Evolutionary conservation across 1,139 yeast species (phyloP).

Genomic region (Hansenula anomala): DNA sequence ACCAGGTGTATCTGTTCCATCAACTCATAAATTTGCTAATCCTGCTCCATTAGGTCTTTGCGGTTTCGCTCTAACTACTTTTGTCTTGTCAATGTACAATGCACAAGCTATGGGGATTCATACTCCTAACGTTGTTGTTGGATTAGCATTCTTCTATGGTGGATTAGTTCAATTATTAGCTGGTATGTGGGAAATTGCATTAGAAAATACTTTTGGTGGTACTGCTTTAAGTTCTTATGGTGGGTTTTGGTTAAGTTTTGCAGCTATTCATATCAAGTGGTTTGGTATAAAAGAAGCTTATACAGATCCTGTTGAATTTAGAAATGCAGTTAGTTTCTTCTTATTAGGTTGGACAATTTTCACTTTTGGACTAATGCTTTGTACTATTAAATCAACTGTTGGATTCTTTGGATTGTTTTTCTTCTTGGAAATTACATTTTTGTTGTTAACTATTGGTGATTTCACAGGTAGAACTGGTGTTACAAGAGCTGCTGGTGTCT

Average conservation of each 20-base stretch:
- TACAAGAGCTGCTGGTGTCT: slow-evolving; percentile 60
- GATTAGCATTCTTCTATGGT: slow-evolving; percentile 80
- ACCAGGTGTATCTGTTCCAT: slow-evolving; percentile 52
- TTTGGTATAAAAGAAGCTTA: slow-evolving; percentile 58
- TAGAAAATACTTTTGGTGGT: slow-evolving; percentile 74
- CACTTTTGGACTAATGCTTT: slow-evolving; percentile 53
- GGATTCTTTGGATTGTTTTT: slow-evolving; percentile 61
- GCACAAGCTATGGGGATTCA: slow-evolving; percentile 45
- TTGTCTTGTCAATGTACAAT: slow-evolving; percentile 52
- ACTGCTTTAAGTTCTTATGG: slow-evolving; percentile 66
- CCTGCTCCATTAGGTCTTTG: slow-evolving; percentile 69
- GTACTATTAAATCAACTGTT: slow-evolving; percentile 65
- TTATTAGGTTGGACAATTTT: slow-evolving; percentile 65
- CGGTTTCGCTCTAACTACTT: slow-evolving; percentile 66
- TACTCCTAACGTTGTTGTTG: slow-evolving; percentile 54
- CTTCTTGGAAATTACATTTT: slow-evolving; percentile 55
- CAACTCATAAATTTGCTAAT: slow-evolving; percentile 41
- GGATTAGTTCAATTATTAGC: slow-evolving; percentile 75
- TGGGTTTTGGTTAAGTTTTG: slow-evolving; percentile 68
- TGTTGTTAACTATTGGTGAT: slow-evolving; percentile 61
- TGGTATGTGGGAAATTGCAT: slow-evolving; percentile 54
- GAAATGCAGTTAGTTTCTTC: slow-evolving; percentile 54
- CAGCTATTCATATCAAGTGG: slow-evolving; percentile 55
- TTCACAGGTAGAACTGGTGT: slow-evolving; percentile 35
- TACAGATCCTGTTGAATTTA: slow-evolving; percentile 30